Percentiles rank a stretch among this genome's conserved stretches.
Evolutionary conservation across 345 rosid species (phyloP).

Genomic region (Reutealis trisperma): DNA sequence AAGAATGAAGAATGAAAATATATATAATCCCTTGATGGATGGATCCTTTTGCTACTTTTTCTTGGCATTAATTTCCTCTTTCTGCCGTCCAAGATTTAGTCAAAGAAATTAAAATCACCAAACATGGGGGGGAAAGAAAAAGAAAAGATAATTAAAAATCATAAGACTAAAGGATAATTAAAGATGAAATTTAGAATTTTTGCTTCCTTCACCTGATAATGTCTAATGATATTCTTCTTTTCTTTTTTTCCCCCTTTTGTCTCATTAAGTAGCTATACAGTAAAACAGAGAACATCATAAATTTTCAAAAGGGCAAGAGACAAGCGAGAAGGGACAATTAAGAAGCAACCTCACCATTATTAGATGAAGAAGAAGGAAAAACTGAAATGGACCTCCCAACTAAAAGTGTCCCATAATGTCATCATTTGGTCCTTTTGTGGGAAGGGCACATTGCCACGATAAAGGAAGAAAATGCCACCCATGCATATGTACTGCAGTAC

Average conservation of each 20-base stretch:
- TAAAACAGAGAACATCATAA: background rate
- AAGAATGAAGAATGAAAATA: background rate
- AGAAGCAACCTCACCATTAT: constrained; percentile 12
- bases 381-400: constrained; percentile 31
- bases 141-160: background rate
- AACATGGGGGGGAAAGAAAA: background rate
- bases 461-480: background rate
- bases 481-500: background rate
- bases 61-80: background rate
- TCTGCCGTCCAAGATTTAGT: constrained; percentile 29
- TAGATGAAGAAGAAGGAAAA: background rate
- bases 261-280: background rate
- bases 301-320: constrained; percentile 7
- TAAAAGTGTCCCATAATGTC: constrained; percentile 24
- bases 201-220: constrained; percentile 4
- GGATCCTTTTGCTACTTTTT: background rate
- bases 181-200: background rate
- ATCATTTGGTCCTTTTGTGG: constrained; percentile 36
- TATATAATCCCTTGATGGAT: background rate
- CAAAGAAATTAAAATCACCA: constrained; percentile 13
- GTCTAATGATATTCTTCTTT: background rate
- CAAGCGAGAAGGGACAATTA: background rate
- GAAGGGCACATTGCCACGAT: constrained; percentile 6
- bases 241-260: background rate
- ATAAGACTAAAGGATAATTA: background rate